Evolutionary conservation across 2,329 filamentous ascomycete species (phyloP).

Genomic region (Cadophora luteo-olivacea): DNA sequence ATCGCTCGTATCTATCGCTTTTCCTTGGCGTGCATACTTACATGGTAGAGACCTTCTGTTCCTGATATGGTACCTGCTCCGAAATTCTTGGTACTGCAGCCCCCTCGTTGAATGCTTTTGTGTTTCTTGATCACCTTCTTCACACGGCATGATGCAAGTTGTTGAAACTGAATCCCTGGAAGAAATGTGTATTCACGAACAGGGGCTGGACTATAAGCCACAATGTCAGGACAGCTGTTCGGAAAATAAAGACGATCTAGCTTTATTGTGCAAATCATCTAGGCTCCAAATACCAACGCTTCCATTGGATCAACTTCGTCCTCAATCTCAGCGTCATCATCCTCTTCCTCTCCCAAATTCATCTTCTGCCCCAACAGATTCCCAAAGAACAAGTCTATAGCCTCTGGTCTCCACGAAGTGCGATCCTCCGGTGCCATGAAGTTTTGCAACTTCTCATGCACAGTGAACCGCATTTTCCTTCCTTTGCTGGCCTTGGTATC

Average conservation of each 20-base stretch:
- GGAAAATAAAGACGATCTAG: neutral
- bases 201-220: neutral
- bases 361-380: constrained; percentile 76
- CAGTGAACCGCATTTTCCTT: constrained; percentile 89
- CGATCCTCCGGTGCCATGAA: constrained; percentile 95
- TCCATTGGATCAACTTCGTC: constrained; percentile 35
- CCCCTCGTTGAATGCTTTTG: neutral
- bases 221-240: neutral
- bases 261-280: neutral
- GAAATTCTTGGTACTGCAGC: constrained; percentile 6
- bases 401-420: constrained; percentile 78
- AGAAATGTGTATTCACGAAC: neutral
- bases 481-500: constrained; percentile 97
- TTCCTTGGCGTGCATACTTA: constrained; percentile 3
- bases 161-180: neutral
- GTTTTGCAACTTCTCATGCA: constrained; percentile 96
- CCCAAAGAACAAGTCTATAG: constrained; percentile 79
- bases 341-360: constrained; percentile 65
- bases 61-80: neutral
- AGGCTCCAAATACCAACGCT: constrained; percentile 17
- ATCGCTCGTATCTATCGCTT: neutral
- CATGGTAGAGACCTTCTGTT: constrained; percentile 12
- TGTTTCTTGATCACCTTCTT: neutral
- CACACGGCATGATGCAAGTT: neutral
- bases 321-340: constrained; percentile 49